These are phyloP conservation scores for Linnemannia zychae DNA, from an alignment of 192 early-diverging fungal genomes.

Conservation along the genomic window DNA sequence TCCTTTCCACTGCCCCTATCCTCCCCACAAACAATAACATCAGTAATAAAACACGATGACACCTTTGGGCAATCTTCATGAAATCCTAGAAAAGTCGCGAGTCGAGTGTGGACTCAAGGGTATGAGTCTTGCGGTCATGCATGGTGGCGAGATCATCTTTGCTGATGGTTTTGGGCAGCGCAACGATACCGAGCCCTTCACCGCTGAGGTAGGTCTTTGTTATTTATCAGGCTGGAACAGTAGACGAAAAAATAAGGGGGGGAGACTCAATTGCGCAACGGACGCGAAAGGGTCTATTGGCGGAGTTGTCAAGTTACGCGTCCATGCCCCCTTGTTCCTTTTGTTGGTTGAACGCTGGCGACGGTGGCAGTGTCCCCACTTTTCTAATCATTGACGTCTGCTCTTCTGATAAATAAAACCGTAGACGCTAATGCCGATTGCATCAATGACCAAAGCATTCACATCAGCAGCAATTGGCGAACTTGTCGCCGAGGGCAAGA, in stretches of 20 bases:
- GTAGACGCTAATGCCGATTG: slow-evolving; percentile 21
- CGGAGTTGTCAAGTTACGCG: no score
- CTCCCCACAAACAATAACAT: background rate
- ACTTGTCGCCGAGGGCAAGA: slow-evolving; percentile 12
- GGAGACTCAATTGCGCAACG: no score
- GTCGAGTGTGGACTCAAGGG: background rate
- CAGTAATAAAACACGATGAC: background rate
- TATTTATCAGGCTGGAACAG: no score
- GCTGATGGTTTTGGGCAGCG: background rate
- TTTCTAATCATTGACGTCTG: background rate
- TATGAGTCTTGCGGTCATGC: background rate
- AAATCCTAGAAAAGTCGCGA: background rate
- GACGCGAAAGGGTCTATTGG: no score
- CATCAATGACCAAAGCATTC: slow-evolving; percentile 11
- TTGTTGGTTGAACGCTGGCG: no score
- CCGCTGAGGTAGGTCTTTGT: background rate
- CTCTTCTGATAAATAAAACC: no score
- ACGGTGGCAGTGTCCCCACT: background rate
- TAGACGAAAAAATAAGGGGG: no score
- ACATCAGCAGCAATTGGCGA: slow-evolving; percentile 12
- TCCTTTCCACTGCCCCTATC: background rate
- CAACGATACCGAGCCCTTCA: background rate
- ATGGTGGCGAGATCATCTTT: background rate
- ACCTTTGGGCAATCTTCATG: background rate
- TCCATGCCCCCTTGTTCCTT: no score